Conservation (phyloP, 1,284 basidiomycete genomes). For the Agroathelia rolfsii region DNA sequence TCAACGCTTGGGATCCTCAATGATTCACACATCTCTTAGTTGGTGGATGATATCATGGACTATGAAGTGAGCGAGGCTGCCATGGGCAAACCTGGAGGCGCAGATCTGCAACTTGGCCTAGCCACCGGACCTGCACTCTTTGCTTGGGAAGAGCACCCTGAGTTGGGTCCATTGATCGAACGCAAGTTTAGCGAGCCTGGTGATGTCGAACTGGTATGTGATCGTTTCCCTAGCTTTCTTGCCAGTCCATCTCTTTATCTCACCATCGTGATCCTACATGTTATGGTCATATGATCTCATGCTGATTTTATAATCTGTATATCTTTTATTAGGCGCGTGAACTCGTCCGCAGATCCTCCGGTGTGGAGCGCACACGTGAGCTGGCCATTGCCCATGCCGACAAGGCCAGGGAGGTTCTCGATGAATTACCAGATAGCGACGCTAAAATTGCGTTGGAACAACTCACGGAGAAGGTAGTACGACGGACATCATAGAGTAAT, state of each 20-base stretch:
- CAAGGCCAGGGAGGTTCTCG: conserved; percentile 66
- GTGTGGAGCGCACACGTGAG: conserved; percentile 69
- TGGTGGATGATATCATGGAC: conserved; percentile 89
- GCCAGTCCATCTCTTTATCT: conserved; percentile 6
- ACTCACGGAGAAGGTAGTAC: conserved; percentile 55
- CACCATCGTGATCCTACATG: too few relatives aligned
- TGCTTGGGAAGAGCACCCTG: conserved; percentile 85
- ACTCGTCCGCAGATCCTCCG: conserved; percentile 66
- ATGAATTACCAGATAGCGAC: conserved; percentile 74
- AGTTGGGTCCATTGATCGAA: conserved; percentile 73
- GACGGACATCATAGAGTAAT: conserved; percentile 36
- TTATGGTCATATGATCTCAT: too few relatives aligned
- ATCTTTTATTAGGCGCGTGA: conserved; percentile 76
- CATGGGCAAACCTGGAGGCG: conserved; percentile 81
- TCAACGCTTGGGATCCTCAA: neutral
- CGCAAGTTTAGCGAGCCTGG: conserved; percentile 78
- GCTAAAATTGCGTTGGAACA: conserved; percentile 65
- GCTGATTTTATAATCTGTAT: too few relatives aligned
- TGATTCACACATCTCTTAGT: conserved; percentile 33
- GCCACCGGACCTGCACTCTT: conserved; percentile 92
- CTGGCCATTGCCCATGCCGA: conserved; percentile 74
- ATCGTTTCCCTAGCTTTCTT: conserved; percentile 13
- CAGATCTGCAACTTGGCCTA: conserved; percentile 80
- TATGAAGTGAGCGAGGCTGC: conserved; percentile 61
- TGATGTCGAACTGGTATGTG: conserved; percentile 73